Evolutionary conservation across 176 grass and related monocot genomes (phyloP), one percentile per base, ranked within the genome.

Genomic region (Chloris gayana): DNA sequence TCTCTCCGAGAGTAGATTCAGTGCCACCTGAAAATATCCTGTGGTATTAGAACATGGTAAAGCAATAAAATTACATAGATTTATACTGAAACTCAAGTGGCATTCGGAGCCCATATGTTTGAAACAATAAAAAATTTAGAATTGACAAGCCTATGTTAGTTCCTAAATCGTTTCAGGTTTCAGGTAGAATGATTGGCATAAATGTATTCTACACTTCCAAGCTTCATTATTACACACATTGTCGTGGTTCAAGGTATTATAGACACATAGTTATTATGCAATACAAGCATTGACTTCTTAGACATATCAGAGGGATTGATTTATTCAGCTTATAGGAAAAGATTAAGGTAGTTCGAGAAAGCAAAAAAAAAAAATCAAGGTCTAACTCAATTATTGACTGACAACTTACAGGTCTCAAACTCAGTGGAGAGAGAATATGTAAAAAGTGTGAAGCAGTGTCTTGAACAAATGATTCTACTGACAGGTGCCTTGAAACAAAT

Each of bases 401-500:
- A 39, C 45, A 67, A 83, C 90, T 98, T 98, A 98, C 92, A 78
- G 95, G 88, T 82, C 92, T 91, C 78, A 98, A 74, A 84, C 67
- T 93, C 81, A 77, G 76, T 75, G 92, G 90, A 18, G 90, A 84
- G 80, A 98, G 77, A 87, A 94, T 98, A 89, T 93, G 90, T 71
- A 98, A 85, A 69, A 98, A 81, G 67, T 86, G 87, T 42, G 95
- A 94, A 78, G 78, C 86, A 84, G 85, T 57, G 69, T 98, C 95
- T 92, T 89, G 46, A 18, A 94, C 92, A 73, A 93, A 93, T 75
- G 88, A 98, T 80, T 89, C 88, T 70, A 87, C 74, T 64, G 90
- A 94, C 75, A 93, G 80, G 67, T 98, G 95, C 71, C 95, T 91
- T 87, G 95, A 94, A 76, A 98, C 92, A 69, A 84, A 77, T 17